phyloP scores from a whole-genome alignment of 2,329 filamentous ascomycete species.

The Colletotrichum noveboracense region DNA sequence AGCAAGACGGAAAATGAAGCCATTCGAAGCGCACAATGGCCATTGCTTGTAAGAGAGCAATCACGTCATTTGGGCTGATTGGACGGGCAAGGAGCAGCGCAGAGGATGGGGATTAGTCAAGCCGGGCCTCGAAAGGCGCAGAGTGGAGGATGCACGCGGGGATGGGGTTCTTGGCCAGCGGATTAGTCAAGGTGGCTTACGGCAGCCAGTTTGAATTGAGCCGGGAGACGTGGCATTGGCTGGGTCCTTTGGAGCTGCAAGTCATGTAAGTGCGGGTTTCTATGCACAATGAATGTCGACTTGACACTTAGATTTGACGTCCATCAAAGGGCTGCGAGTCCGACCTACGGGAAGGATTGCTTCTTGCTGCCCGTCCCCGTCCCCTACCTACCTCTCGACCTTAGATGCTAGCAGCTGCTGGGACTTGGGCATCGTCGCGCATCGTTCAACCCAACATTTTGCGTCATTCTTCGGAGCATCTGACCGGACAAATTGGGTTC shows the following conservation, averaged over 20 bases:
- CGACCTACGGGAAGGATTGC: background rate
- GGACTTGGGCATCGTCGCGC: background rate
- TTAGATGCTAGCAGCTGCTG: background rate
- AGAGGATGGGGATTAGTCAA: slow-evolving; percentile 10
- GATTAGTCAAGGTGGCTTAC: slow-evolving; percentile 9
- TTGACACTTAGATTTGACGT: background rate
- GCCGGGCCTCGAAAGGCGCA: background rate
- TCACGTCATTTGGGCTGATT: slow-evolving; percentile 17
- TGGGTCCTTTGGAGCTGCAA: background rate
- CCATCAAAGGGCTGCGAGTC: background rate
- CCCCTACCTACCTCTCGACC: background rate
- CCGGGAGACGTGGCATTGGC: background rate
- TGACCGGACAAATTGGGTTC: background rate
- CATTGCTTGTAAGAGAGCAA: slow-evolving; percentile 3
- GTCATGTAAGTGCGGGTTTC: background rate
- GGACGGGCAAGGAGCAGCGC: background rate
- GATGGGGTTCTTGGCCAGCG: background rate
- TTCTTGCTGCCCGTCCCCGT: background rate
- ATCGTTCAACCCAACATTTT: background rate
- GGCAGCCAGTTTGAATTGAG: background rate
- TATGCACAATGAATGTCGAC: background rate
- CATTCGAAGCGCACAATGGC: background rate
- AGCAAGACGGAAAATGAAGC: slow-evolving; percentile 10
- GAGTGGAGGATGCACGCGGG: background rate
- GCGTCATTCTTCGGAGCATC: background rate